These are phyloP conservation scores for Ramaria sp. DNA, from an alignment of 768 basidiomycete species.

Conservation along the genomic window DNA sequence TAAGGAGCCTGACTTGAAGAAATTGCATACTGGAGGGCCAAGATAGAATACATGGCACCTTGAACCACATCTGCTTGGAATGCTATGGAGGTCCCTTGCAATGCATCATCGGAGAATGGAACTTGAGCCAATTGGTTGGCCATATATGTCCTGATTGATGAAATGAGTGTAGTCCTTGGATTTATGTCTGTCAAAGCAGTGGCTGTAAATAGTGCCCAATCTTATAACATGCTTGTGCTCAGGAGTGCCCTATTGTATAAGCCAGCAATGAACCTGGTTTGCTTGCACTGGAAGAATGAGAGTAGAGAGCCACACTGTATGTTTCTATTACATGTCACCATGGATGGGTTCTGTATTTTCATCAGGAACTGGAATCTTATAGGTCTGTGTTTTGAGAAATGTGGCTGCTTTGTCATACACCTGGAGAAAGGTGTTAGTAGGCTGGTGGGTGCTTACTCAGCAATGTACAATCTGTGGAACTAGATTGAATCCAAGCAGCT, in stretches of 20 bases:
- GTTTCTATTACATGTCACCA: not conserved
- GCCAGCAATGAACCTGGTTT: not conserved
- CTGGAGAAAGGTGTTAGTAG: not conserved
- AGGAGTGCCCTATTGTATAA: not conserved
- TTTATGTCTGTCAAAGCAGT: constrained; percentile 36
- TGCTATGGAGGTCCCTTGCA: not conserved
- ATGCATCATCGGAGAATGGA: not conserved
- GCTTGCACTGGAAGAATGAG: not conserved
- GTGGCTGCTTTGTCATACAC: not conserved
- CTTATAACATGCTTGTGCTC: constrained; percentile 21
- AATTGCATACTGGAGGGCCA: not conserved
- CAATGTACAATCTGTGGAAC: not conserved
- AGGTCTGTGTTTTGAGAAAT: not conserved
- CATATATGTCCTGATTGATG: constrained; percentile 38
- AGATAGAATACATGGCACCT: not conserved
- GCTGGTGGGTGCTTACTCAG: not conserved
- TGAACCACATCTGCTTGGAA: not conserved
- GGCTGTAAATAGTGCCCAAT: constrained; percentile 51
- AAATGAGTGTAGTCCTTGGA: constrained; percentile 39
- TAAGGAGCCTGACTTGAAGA: not conserved
- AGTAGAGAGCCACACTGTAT: not conserved
- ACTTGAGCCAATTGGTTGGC: constrained; percentile 13
- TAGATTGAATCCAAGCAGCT: constrained; percentile 24
- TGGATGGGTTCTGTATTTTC: not conserved
- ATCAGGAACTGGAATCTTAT: not conserved